Conservation (phyloP, 257 asterid species). For the Anisodus tanguticus region DNA sequence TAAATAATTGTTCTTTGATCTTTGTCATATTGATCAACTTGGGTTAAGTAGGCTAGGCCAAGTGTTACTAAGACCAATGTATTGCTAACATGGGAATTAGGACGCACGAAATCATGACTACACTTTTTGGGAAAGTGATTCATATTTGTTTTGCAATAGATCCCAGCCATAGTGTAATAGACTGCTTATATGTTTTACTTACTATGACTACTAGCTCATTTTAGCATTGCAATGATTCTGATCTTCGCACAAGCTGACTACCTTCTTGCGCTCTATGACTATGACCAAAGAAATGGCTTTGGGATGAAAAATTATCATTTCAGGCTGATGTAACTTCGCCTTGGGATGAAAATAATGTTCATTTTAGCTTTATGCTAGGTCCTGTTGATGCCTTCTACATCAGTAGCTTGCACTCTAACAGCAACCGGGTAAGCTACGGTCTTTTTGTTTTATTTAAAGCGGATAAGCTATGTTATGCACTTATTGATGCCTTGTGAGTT, state of each 20-base stretch:
- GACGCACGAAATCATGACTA: background rate
- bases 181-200: background rate
- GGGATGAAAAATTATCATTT: no score
- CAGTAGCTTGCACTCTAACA: background rate
- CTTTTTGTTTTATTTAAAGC: background rate
- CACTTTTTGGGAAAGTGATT: background rate
- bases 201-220: background rate
- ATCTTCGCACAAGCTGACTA: background rate
- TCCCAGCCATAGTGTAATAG: background rate
- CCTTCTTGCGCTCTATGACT: background rate
- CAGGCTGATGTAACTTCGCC: background rate
- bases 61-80: background rate
- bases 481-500: background rate
- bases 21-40: conserved; percentile 2
- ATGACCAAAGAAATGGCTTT: background rate
- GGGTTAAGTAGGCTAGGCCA: background rate
- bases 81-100: background rate
- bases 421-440: background rate
- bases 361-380: background rate
- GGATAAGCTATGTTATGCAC: no score
- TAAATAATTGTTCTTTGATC: background rate
- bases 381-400: background rate
- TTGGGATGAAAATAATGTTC: background rate
- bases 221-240: background rate
- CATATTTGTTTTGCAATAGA: background rate